phyloP scores from a whole-genome alignment of 495 filamentous ascomycete species.

The Xylaria telfairii region DNA sequence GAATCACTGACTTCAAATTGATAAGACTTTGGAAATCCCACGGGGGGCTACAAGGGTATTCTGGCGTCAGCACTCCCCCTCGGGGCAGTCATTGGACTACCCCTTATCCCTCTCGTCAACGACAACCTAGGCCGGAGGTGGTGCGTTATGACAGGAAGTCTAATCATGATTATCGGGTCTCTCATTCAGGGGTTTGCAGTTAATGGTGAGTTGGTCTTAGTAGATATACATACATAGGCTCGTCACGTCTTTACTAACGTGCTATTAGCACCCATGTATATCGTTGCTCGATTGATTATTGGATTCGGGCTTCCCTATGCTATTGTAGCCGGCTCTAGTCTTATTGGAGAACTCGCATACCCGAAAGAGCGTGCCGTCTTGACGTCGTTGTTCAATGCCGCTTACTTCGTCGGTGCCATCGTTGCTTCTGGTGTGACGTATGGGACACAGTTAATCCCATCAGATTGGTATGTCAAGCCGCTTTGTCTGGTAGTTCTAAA shows the following conservation, averaged over 20 bases:
- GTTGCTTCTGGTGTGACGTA: slow-evolving; percentile 63
- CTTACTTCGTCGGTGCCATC: slow-evolving; percentile 68
- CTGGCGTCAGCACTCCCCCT: slow-evolving; percentile 52
- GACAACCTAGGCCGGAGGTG: slow-evolving; percentile 61
- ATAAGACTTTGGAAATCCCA: slow-evolving; percentile 51
- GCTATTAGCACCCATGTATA: slow-evolving; percentile 59
- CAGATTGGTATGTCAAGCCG: slow-evolving; percentile 54
- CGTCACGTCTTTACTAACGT: background rate
- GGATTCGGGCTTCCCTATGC: slow-evolving; percentile 70
- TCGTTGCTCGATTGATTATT: slow-evolving; percentile 68
- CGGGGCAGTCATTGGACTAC: slow-evolving; percentile 58
- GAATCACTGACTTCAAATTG: slow-evolving; percentile 13
- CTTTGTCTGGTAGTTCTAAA: background rate
- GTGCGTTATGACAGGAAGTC: slow-evolving; percentile 65
- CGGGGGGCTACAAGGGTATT: slow-evolving; percentile 53
- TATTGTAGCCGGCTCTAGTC: slow-evolving; percentile 66
- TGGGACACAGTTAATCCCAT: slow-evolving; percentile 61
- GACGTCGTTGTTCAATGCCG: slow-evolving; percentile 71
- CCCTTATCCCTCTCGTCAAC: slow-evolving; percentile 64
- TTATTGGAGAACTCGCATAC: slow-evolving; percentile 70
- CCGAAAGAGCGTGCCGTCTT: slow-evolving; percentile 70
- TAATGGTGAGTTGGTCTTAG: slow-evolving; percentile 44
- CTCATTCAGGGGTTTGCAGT: slow-evolving; percentile 60
- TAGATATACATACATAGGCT: background rate
- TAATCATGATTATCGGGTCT: slow-evolving; percentile 63